Evolutionary conservation across 495 filamentous ascomycete species (phyloP), one percentile per base, ranked within the genome.

Genomic region (Aspergillus steynii): DNA sequence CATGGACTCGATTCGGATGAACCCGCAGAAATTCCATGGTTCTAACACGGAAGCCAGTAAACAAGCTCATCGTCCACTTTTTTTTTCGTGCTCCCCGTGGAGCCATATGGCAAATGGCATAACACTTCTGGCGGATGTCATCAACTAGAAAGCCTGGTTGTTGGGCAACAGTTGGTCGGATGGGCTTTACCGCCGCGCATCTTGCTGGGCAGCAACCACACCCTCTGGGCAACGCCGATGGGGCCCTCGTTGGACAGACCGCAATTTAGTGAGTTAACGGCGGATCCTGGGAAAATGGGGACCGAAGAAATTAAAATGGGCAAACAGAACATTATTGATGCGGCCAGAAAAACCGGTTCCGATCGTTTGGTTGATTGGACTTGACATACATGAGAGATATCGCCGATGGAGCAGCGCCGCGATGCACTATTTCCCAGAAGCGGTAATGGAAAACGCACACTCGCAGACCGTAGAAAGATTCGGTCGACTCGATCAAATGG

Each of bases 161-260:
- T 77, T 73, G 70, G 74, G 74, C 73, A 68, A 73, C 66, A 67
- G 62, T 65, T 63, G 53, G 63, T 69, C 59, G 58, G 63, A 74
- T 73, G 61, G 70, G 69, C 73, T 74, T 76, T 74, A 74, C 73
- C 73, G 73, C 75, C 47, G 69, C 45, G 7, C 46, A 50, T 47
- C 58, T 67, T 70, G 67, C 74, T 76, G 75, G 75, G 75, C 75
- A 78, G 72, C 75, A 74, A 78, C 68, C 65, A 58, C 65, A 59
- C 62, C 55, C 59, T 42, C 37, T 42, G 37, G 37, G 7, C 37
- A 15, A 15, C 65, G 57, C 64, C 65, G 60, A 62, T 65, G 49
- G 56, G 61, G 59, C 62, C 49, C 60, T 32, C 47, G 61, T 50
- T 65, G 58, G 65, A 65, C 75, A 76, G 75, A 76, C 75, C 73